Evolutionary conservation across 441 rosid species (phyloP).

Genomic region (Pelargonium australe): DNA sequence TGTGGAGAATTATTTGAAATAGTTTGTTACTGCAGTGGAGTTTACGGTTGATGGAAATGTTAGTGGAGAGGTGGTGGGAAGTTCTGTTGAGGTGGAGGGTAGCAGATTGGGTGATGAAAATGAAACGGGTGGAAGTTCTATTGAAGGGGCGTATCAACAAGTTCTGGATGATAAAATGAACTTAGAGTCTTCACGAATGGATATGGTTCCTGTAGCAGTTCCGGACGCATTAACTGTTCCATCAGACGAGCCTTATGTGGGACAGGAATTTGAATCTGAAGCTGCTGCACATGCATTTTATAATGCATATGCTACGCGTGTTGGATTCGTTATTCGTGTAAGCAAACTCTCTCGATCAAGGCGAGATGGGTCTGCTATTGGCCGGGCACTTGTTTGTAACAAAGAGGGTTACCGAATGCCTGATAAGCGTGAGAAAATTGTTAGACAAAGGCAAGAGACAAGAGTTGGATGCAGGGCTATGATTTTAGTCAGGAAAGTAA

Average conservation of each 20-base stretch:
- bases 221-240: slow-evolving; percentile 28
- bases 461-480: slow-evolving; percentile 98
- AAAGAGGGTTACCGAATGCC: slow-evolving; percentile 92
- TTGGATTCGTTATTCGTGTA: slow-evolving; percentile 85
- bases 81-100: slow-evolving; percentile 38
- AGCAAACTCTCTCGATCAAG: slow-evolving; percentile 94
- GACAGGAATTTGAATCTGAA: slow-evolving; percentile 89
- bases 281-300: slow-evolving; percentile 91
- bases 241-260: slow-evolving; percentile 69
- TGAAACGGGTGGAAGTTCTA: slow-evolving; percentile 46
- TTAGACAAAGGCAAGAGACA: slow-evolving; percentile 91
- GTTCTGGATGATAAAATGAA: slow-evolving; percentile 45
- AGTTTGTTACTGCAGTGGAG: slow-evolving; percentile 64
- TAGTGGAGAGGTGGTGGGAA: slow-evolving; percentile 38
- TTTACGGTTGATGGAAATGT: slow-evolving; percentile 48
- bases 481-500: slow-evolving; percentile 86
- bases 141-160: slow-evolving; percentile 42
- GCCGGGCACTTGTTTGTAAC: slow-evolving; percentile 93
- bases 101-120: slow-evolving; percentile 40
- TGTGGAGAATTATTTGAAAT: not conserved
- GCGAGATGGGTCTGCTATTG: slow-evolving; percentile 90
- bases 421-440: slow-evolving; percentile 82
- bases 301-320: slow-evolving; percentile 72
- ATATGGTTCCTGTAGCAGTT: slow-evolving; percentile 29
- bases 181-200: slow-evolving; percentile 31